Base-by-base conservation (phyloP, 805 yeast species). In the Ogataea glucozyma region DNA sequence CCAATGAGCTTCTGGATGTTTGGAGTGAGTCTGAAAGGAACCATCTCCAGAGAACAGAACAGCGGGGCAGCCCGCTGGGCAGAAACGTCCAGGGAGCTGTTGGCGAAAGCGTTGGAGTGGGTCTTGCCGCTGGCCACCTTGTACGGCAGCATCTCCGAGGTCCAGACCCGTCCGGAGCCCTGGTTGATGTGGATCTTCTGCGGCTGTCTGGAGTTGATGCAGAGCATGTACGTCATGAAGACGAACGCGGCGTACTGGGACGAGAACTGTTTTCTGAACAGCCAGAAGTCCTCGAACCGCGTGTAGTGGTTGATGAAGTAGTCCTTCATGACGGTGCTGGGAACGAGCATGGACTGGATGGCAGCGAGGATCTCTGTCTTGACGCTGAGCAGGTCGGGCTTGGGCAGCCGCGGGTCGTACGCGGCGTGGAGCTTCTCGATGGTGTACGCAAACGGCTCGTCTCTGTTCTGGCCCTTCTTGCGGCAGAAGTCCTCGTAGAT, bases 11-110 rank as follows among this genome's bases (percentile, higher is more conserved):
- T 83, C 63, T 93, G 99, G 43, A 95, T 78, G 60, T 95, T 93
- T 16, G 99, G 99, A 5, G 99, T 91, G 58, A 93, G 73, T 59
- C 99, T 76, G 75, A 93, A 93, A 33, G 99, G 98, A 38, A 93
- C 97, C 49, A 89, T 80, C 61, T 93, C 99, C 12, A 89, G 79
- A 52, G 90, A 88, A 61, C 84, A 84, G 72, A 91, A 90, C 19
- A 91, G 73, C 19, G 99, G 99, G 0, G 85, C 77, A 2, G 79
- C 78, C 46, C 80, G 73, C 37, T 73, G 77, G 36, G 64, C 71
- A 6, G 75, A 69, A 4, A 72, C 72, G 52, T 73, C 79, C 47
- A 74, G 58, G 6, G 73, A 62, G 29, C 76, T 73, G 54, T 65
- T 70, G 54, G 66, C 70, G 51, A 62, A 65, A 7, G 68, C 67